phyloP scores from a whole-genome alignment of 208 protist genomes.

The Acanthamoeba royreba region DNA sequence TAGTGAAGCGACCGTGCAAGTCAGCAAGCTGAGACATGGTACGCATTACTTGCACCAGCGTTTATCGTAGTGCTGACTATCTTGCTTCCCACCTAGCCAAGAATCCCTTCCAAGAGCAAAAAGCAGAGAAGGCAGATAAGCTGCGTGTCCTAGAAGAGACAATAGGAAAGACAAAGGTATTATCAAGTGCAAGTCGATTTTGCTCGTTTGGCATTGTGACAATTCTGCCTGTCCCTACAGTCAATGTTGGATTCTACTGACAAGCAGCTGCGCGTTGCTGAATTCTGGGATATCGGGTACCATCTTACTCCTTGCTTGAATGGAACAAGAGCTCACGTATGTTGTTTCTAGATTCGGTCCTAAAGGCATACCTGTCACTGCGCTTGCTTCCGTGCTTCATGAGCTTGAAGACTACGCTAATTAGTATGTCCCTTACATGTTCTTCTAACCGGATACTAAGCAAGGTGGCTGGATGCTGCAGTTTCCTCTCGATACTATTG shows the following conservation, averaged over 20 bases:
- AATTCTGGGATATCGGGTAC: constrained; percentile 57
- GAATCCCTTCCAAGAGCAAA: constrained; percentile 5
- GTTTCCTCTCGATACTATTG: constrained; percentile 37
- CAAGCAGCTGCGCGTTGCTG: background rate
- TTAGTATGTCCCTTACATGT: no score
- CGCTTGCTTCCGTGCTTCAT: constrained; percentile 6
- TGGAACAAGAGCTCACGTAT: background rate
- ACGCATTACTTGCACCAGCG: background rate
- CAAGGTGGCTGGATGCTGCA: no score
- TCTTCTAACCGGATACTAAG: no score
- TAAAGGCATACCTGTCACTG: constrained; percentile 46
- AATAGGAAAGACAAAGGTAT: background rate
- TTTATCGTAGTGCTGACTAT: background rate
- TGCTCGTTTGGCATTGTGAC: background rate
- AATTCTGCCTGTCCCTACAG: background rate
- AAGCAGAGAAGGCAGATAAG: background rate
- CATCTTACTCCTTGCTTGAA: background rate
- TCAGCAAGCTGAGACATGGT: background rate
- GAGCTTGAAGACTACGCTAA: constrained; percentile 62
- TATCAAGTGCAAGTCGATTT: background rate
- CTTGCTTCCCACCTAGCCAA: background rate
- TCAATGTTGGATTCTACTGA: background rate
- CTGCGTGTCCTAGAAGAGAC: background rate
- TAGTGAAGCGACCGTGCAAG: background rate
- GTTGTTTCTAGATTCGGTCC: background rate